Base-by-base conservation (phyloP, 2,329 filamentous ascomycete genomes). In the Fusarium torreyae region DNA sequence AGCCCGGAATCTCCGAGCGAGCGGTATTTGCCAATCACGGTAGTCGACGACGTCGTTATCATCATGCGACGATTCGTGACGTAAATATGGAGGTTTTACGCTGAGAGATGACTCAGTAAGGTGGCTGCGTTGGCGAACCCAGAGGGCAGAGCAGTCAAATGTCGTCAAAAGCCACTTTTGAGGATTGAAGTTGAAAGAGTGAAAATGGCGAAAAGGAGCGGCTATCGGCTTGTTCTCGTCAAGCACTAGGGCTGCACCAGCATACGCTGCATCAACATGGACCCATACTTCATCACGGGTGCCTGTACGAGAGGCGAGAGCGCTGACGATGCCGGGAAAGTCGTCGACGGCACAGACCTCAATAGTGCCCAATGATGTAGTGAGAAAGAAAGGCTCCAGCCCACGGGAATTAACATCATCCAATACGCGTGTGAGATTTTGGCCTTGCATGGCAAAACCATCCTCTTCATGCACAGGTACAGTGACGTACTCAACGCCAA, bases 161-260 rank as follows among this genome's bases (percentile, higher is more conserved):
- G 97, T 97, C 59, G 94, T 94, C n/a, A 98, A 89, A 46, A 98
- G 86, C 95, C 95, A 98, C 83, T 98, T 98, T 85, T 98, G 94
- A 88, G 97, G 92, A 84, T 98, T 98, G 83, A 95, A 89, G 81
- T 97, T 91, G 86, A 97, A 97, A 68, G 91, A 94, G 83, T 97
- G 92, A 77, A 97, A 94, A 31, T 24, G 84, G 81, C 2, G 84
- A 81, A 51, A 95, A 85, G 11, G 88, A 81, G 20, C 82, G 2
- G 90, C 85, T 49, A 94, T 85, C 70, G 91, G 85, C 59, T 94
- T 92, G 80, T 92, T 92, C 78, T 97, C 93, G 4, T 94, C 91
- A 22, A 92, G 90, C 5, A 97, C 83, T 5, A 98, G 88, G 1
- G 94, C 92, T 0, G 93, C 90, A 3, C 95, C 95, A 1, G 95